phyloP scores from a whole-genome alignment of 1,284 basidiomycete genomes.

The Athelia psychrophila region DNA sequence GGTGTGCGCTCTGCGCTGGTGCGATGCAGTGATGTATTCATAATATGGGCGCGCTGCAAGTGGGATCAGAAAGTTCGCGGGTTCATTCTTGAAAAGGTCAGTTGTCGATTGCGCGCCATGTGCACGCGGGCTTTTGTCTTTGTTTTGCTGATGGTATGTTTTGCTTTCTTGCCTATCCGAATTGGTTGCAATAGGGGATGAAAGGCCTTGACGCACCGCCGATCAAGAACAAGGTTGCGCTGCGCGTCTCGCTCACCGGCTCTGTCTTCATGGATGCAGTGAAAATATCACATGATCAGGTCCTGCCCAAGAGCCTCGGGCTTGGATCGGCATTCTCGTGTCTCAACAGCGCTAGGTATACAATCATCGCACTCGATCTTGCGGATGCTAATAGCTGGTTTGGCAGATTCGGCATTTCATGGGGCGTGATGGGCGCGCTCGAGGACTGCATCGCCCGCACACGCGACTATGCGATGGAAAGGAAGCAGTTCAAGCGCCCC shows the following conservation, averaged over 20 bases:
- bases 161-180: neutral
- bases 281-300: slow-evolving; percentile 61
- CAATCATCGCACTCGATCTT: no score
- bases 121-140: neutral
- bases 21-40: slow-evolving; percentile 76
- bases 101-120: no score
- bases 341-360: slow-evolving; percentile 81
- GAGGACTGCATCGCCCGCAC: slow-evolving; percentile 87
- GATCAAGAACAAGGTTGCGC: slow-evolving; percentile 92
- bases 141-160: neutral
- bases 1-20: no score
- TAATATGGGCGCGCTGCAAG: slow-evolving; percentile 94
- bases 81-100: slow-evolving; percentile 88
- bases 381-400: neutral
- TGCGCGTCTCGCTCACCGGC: slow-evolving; percentile 89
- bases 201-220: slow-evolving; percentile 84
- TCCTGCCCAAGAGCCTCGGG: slow-evolving; percentile 76
- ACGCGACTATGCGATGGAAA: slow-evolving; percentile 84
- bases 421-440: slow-evolving; percentile 93
- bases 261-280: slow-evolving; percentile 94
- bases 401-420: slow-evolving; percentile 80
- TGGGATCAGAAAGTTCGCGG: slow-evolving; percentile 93
- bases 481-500: slow-evolving; percentile 87
- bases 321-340: slow-evolving; percentile 88
- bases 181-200: slow-evolving; percentile 70